Conservation (phyloP, 2,329 filamentous ascomycete species). For the Colletotrichum theobromicola region DNA sequence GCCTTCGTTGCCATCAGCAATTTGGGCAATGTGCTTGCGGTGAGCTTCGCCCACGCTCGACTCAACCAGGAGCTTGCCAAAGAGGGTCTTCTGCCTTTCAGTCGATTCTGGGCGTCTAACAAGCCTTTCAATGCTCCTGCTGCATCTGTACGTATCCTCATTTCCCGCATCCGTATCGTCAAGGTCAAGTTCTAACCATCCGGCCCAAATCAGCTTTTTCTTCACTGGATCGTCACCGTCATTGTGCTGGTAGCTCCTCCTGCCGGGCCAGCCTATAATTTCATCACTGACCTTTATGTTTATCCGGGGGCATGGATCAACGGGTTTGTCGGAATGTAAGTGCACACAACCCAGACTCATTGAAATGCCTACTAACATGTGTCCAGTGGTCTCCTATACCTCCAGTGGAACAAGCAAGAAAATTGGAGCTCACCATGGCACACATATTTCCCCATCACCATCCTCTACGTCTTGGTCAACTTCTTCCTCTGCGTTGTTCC, state of each 20-base stretch:
- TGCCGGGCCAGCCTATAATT: constrained; percentile 72
- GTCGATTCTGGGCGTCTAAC: constrained; percentile 71
- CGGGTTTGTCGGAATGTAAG: constrained; percentile 44
- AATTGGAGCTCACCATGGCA: constrained; percentile 60
- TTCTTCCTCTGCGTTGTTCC: constrained; percentile 58
- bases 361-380: not conserved
- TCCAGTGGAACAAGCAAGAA: constrained; percentile 54
- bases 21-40: constrained; percentile 65
- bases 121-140: constrained; percentile 70
- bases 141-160: constrained; percentile 53
- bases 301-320: constrained; percentile 62
- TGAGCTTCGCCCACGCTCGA: constrained; percentile 64
- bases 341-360: not conserved
- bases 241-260: constrained; percentile 71
- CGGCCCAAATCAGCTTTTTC: no score
- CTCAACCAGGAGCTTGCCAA: constrained; percentile 72
- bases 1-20: constrained; percentile 67
- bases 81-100: constrained; percentile 71
- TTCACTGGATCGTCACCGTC: constrained; percentile 55
- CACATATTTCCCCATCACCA: constrained; percentile 50
- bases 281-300: constrained; percentile 59
- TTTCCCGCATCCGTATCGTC: not conserved
- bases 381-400: constrained; percentile 52
- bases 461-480: constrained; percentile 57
- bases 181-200: no score